Percentiles rank a stretch among this genome's conserved stretches.
Evolutionary conservation across 257 asterid species (phyloP).

Genomic region (Avicennia marina): DNA sequence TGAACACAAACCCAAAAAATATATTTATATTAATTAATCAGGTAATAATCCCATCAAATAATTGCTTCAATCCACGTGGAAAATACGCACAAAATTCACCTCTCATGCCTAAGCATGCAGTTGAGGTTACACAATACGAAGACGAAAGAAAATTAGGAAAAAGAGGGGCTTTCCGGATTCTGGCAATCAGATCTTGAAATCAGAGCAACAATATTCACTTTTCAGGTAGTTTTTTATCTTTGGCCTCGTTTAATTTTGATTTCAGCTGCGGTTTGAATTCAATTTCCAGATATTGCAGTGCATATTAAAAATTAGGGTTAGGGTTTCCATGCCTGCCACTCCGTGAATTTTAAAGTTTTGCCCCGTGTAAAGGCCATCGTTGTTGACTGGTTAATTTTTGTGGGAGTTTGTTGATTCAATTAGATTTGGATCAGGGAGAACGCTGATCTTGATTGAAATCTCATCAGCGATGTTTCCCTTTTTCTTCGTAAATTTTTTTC

Average conservation of each 20-base stretch:
- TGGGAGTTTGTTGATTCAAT: background rate
- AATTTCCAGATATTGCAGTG: background rate
- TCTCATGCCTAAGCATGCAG: too few species aligned
- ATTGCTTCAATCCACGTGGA: too few species aligned
- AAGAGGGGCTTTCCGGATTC: too few species aligned
- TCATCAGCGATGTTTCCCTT: background rate
- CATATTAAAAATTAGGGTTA: background rate
- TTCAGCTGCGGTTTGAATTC: background rate
- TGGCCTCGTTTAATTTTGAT: background rate
- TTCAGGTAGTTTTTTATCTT: background rate
- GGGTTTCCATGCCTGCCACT: background rate
- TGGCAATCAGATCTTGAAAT: too few species aligned
- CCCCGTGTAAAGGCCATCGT: background rate
- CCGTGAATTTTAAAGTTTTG: background rate
- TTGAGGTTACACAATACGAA: background rate
- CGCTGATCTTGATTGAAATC: background rate
- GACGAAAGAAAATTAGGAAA: background rate
- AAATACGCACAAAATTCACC: background rate
- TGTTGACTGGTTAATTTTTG: background rate
- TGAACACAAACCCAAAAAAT: too few species aligned
- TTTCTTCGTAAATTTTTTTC: background rate
- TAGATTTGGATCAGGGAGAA: conserved; percentile 3
- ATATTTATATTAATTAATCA: too few species aligned
- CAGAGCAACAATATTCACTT: background rate
- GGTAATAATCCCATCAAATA: too few species aligned